Conservation (phyloP, 495 filamentous ascomycete species). For the Hypoxylon lenormandii region DNA sequence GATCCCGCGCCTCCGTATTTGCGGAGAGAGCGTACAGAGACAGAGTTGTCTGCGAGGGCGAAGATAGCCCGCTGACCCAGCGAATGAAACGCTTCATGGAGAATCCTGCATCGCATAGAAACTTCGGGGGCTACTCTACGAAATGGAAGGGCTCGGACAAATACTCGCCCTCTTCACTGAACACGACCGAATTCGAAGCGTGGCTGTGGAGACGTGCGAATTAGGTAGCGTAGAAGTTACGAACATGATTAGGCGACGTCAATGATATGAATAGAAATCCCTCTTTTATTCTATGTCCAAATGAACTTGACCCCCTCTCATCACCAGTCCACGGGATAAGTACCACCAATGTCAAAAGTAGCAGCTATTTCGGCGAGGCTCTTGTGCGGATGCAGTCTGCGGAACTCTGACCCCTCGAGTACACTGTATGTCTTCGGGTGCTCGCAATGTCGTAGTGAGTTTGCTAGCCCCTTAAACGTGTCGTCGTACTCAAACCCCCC, state of each 20-base stretch:
- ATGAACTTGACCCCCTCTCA: too few species aligned
- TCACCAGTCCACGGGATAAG: too few species aligned
- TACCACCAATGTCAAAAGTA: too few species aligned
- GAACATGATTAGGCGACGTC: neutral
- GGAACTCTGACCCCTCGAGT: neutral
- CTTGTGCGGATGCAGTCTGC: neutral
- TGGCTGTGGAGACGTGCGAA: constrained; percentile 58
- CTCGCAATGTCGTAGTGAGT: neutral
- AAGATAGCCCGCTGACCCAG: constrained; percentile 50
- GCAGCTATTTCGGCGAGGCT: too few species aligned
- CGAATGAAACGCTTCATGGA: constrained; percentile 51
- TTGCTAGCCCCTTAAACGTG: constrained; percentile 1
- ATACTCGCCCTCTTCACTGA: constrained; percentile 49
- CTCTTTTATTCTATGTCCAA: neutral
- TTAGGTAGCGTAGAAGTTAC: neutral
- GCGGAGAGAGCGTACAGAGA: constrained; percentile 54
- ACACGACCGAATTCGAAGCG: constrained; percentile 54
- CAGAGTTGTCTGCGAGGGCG: constrained; percentile 52
- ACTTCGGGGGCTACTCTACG: constrained; percentile 48
- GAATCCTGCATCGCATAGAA: constrained; percentile 53
- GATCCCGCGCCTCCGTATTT: constrained; percentile 60
- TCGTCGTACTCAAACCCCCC: constrained; percentile 20
- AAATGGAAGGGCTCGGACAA: constrained; percentile 53
- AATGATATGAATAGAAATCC: neutral
- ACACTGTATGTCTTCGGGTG: neutral